Evolutionary conservation across 1,284 basidiomycete genomes (phyloP).

Genomic region (Ceratorhiza oryzae-sativae): DNA sequence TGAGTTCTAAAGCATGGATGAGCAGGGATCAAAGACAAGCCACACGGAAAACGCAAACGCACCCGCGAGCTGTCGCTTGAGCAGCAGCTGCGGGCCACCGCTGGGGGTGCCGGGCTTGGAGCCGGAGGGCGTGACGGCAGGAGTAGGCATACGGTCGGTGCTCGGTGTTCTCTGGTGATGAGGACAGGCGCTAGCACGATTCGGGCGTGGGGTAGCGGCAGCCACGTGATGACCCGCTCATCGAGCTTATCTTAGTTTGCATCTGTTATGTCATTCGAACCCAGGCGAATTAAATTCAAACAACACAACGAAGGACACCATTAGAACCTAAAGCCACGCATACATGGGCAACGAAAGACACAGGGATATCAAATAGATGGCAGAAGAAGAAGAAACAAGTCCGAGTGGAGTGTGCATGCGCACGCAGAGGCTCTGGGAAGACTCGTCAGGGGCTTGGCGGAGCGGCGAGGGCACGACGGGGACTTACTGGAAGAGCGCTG

Average conservation of each 20-base stretch:
- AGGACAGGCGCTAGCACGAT: slow-evolving; percentile 12
- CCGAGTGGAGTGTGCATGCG: too few relatives aligned
- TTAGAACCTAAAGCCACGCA: too few relatives aligned
- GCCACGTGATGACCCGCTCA: slow-evolving; percentile 8
- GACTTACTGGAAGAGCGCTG: slow-evolving; percentile 7
- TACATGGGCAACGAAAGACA: too few relatives aligned
- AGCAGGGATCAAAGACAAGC: background rate
- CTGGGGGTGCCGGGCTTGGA: slow-evolving; percentile 36
- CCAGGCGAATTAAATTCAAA: too few relatives aligned
- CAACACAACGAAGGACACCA: too few relatives aligned
- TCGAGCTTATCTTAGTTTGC: background rate
- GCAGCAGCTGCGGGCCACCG: slow-evolving; percentile 34
- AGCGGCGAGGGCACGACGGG: background rate
- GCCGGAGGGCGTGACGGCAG: slow-evolving; percentile 20
- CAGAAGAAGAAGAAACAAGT: too few relatives aligned
- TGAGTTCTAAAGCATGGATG: slow-evolving; percentile 65
- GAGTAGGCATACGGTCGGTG: slow-evolving; percentile 17
- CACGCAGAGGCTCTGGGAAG: too few relatives aligned
- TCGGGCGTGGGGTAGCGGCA: slow-evolving; percentile 21
- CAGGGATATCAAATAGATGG: too few relatives aligned
- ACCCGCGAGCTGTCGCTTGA: slow-evolving; percentile 38
- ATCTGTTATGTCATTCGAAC: background rate
- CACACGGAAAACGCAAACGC: background rate
- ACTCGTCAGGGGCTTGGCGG: background rate
- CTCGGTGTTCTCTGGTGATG: too few relatives aligned